phyloP scores from a whole-genome alignment of 129 eudicot genomes.

The Erigeron canadensis region DNA sequence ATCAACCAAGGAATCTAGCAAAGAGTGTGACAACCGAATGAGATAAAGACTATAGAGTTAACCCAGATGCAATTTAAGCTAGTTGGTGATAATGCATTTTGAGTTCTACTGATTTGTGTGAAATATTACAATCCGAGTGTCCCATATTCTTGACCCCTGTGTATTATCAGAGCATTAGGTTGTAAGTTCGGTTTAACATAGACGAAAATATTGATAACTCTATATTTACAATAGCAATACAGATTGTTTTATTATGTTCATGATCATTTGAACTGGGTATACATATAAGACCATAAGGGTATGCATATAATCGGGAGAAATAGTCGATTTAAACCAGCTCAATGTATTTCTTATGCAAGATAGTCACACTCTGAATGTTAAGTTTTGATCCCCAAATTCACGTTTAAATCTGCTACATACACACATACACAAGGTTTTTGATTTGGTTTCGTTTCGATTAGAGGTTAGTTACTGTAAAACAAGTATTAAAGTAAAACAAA shows the following conservation, averaged over 20 bases:
- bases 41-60: neutral
- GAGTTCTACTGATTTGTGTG: constrained; percentile 14
- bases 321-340: too few relatives aligned
- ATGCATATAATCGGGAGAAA: too few relatives aligned
- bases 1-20: constrained; percentile 92
- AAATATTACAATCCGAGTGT: neutral
- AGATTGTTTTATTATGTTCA: neutral
- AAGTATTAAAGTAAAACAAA: too few relatives aligned
- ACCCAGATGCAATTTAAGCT: constrained; percentile 4
- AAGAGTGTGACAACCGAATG: constrained; percentile 91
- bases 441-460: too few relatives aligned
- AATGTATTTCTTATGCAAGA: too few relatives aligned
- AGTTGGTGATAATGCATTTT: constrained; percentile 1
- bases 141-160: neutral
- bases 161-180: neutral
- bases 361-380: too few relatives aligned
- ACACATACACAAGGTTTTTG: too few relatives aligned
- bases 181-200: neutral
- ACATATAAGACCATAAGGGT: too few relatives aligned
- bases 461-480: too few relatives aligned
- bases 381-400: neutral
- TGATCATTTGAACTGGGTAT: neutral
- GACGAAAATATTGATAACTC: constrained; percentile 1
- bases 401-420: neutral
- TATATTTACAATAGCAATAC: neutral